Evolutionary conservation across 352 stramenopile species (phyloP).

Genomic region (Paralagenidium karlingii): DNA sequence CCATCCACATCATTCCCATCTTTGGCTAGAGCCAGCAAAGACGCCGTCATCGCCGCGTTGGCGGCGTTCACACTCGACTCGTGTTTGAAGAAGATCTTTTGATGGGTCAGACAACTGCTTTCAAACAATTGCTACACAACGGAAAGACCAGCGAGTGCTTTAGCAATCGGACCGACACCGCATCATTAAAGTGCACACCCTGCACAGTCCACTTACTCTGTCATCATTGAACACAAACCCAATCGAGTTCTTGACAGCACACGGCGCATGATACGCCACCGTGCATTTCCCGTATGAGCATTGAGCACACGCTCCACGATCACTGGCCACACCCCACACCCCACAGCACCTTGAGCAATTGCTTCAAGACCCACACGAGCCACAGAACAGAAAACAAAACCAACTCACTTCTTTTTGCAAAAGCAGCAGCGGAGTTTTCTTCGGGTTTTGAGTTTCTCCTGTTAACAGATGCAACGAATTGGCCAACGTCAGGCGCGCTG

Average conservation of each 20-base stretch:
- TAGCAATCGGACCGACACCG: not conserved
- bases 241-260: slow-evolving; percentile 41
- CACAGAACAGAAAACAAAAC: not conserved
- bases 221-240: slow-evolving; percentile 51
- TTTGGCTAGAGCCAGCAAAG: slow-evolving; percentile 13
- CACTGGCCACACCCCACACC: slow-evolving; percentile 3
- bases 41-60: not conserved
- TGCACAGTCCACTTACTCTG: slow-evolving; percentile 10
- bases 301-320: slow-evolving; percentile 58
- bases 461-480: no score
- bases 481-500: no score
- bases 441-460: slow-evolving; percentile 35
- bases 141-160: no score
- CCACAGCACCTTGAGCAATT: not conserved
- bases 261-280: slow-evolving; percentile 61
- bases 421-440: slow-evolving; percentile 58
- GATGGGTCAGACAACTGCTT: slow-evolving; percentile 45
- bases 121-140: slow-evolving; percentile 32
- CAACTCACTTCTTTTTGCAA: slow-evolving; percentile 42
- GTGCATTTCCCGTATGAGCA: slow-evolving; percentile 53
- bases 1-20: slow-evolving; percentile 10
- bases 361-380: no score
- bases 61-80: not conserved
- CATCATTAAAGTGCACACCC: not conserved
- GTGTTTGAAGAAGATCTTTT: slow-evolving; percentile 24